phyloP scores from a whole-genome alignment of 768 basidiomycete species.

The Filobasidium wieringae region DNA sequence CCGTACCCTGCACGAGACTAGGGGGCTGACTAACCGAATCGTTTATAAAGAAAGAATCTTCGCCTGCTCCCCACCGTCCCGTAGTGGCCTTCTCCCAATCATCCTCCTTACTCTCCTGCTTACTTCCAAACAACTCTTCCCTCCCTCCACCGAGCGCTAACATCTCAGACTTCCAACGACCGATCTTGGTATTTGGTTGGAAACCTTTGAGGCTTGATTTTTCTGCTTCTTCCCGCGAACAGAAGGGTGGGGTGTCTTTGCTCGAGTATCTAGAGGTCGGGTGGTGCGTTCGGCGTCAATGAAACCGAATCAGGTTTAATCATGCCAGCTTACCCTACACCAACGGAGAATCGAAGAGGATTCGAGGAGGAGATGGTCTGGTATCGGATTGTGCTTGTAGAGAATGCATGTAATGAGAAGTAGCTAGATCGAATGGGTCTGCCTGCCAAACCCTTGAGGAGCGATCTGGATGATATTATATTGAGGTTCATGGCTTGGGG shows the following conservation, averaged over 20 bases:
- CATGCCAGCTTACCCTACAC: no score
- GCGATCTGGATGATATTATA: no score
- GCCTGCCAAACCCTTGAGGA: no score
- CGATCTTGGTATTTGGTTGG: constrained; percentile 17
- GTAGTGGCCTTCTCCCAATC: constrained; percentile 21
- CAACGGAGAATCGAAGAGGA: not conserved
- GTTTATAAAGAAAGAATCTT: constrained; percentile 34
- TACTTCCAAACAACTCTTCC: constrained; percentile 21
- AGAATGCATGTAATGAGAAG: not conserved
- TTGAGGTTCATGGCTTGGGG: no score
- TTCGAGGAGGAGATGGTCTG: not conserved
- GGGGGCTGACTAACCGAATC: constrained; percentile 16
- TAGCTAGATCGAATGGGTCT: no score
- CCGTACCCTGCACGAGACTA: no score
- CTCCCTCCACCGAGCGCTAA: constrained; percentile 26
- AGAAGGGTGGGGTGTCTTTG: constrained; percentile 36
- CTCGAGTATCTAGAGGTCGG: no score
- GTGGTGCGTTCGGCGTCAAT: no score
- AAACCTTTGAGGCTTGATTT: constrained; percentile 20
- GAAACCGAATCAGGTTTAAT: no score
- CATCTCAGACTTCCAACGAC: constrained; percentile 30
- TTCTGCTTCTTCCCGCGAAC: constrained; percentile 12
- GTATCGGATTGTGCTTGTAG: not conserved
- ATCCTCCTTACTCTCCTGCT: constrained; percentile 15
- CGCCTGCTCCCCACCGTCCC: constrained; percentile 33